Evolutionary conservation across 805 yeast genomes (phyloP).

Genomic region (Ogataea polymorpha): DNA sequence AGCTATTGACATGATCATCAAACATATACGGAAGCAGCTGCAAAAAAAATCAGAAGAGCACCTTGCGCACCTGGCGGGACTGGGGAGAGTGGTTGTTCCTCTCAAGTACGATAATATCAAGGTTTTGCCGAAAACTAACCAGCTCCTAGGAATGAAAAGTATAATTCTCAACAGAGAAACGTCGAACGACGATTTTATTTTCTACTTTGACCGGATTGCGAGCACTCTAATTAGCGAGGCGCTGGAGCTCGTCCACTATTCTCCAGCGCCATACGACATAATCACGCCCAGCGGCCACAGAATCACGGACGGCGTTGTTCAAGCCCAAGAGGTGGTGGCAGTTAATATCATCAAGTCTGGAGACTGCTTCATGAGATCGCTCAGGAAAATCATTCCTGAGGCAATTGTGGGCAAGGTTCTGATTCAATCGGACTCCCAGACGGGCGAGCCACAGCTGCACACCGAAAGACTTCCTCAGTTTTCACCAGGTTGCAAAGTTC

Average conservation of each 20-base stretch:
- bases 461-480: slow-evolving; percentile 64
- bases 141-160: slow-evolving; percentile 68
- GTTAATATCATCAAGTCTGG: slow-evolving; percentile 87
- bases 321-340: slow-evolving; percentile 55
- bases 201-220: slow-evolving; percentile 83
- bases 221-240: slow-evolving; percentile 66
- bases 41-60: slow-evolving; percentile 64
- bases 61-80: slow-evolving; percentile 53
- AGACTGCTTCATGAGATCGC: slow-evolving; percentile 81
- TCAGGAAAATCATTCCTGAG: slow-evolving; percentile 74
- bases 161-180: slow-evolving; percentile 57
- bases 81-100: slow-evolving; percentile 44
- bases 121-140: slow-evolving; percentile 53
- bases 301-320: slow-evolving; percentile 29
- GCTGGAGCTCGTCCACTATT: slow-evolving; percentile 51
- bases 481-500: slow-evolving; percentile 40
- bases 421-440: slow-evolving; percentile 80
- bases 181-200: slow-evolving; percentile 73
- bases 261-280: slow-evolving; percentile 17
- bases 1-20: slow-evolving; percentile 77
- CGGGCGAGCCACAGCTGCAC: slow-evolving; percentile 94
- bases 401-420: slow-evolving; percentile 77
- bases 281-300: slow-evolving; percentile 42
- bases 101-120: slow-evolving; percentile 34
- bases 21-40: slow-evolving; percentile 74